phyloP scores from a whole-genome alignment of 1,139 yeast genomes.

The Lodderomyces margitis region DNA sequence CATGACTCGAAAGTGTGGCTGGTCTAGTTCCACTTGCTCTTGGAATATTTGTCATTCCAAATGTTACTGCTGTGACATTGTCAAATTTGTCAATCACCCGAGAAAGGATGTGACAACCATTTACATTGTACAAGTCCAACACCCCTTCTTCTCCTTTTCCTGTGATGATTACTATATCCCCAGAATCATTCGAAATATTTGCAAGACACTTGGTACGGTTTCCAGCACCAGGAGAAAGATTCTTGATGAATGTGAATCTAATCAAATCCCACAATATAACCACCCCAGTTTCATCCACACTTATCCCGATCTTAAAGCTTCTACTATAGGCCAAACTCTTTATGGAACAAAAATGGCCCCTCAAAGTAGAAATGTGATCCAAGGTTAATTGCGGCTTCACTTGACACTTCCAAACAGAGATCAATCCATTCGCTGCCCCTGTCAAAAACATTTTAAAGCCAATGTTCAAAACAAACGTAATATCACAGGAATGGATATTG shows the following conservation, averaged over 20 bases:
- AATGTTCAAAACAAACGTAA: conserved; percentile 34
- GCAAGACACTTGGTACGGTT: conserved; percentile 29
- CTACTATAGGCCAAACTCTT: conserved; percentile 42
- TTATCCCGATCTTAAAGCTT: conserved; percentile 52
- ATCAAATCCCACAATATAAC: conserved; percentile 61
- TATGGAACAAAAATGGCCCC: conserved; percentile 54
- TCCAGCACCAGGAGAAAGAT: conserved; percentile 22
- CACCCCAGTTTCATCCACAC: conserved; percentile 50
- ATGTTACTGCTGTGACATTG: conserved; percentile 22
- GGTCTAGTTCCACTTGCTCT: conserved; percentile 25
- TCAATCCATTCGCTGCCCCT: conserved; percentile 55
- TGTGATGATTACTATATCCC: conserved; percentile 45
- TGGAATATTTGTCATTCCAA: conserved; percentile 34
- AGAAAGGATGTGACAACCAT: conserved; percentile 47
- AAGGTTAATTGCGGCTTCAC: conserved; percentile 20
- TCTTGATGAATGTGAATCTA: conserved; percentile 47
- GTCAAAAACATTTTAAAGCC: conserved; percentile 46
- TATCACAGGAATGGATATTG: conserved; percentile 38
- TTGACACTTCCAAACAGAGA: conserved; percentile 51
- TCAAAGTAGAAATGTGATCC: conserved; percentile 44
- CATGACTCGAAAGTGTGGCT: conserved; percentile 22
- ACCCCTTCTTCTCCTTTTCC: conserved; percentile 15
- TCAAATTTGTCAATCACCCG: conserved; percentile 7
- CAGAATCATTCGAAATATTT: conserved; percentile 52
- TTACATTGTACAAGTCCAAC: conserved; percentile 47